phyloP scores from a whole-genome alignment of 2,329 filamentous ascomycete species.

The Alternaria sp. region DNA sequence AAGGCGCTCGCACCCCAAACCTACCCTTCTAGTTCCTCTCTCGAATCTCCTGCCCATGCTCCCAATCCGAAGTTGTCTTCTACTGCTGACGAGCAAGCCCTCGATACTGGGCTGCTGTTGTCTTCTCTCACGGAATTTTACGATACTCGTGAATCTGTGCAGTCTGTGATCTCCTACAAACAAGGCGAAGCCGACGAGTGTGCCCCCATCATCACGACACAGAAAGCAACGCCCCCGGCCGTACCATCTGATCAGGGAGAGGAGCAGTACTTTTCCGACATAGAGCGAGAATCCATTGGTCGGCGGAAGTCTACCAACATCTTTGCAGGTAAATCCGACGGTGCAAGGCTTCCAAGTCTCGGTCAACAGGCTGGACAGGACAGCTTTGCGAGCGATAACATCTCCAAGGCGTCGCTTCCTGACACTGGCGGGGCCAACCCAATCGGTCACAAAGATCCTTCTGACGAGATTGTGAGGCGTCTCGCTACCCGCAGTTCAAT shows the following conservation, averaged over 20 bases:
- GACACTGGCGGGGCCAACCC: constrained; percentile 1
- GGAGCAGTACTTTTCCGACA: background rate
- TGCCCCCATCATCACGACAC: constrained; percentile 13
- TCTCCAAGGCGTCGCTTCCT: background rate
- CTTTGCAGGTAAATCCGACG: constrained; percentile 9
- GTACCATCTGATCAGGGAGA: background rate
- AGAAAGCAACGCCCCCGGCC: constrained; percentile 5
- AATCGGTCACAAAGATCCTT: background rate
- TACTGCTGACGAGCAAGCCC: background rate
- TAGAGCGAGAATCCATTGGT: constrained; percentile 3
- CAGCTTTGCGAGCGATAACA: background rate
- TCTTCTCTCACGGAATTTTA: background rate
- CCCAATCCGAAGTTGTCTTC: background rate
- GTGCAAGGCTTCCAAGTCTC: constrained; percentile 9
- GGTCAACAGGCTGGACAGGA: background rate
- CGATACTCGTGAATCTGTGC: background rate
- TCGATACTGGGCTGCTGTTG: background rate
- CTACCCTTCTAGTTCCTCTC: background rate
- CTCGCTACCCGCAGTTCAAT: constrained; percentile 15
- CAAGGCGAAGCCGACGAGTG: background rate
- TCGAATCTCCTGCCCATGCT: background rate
- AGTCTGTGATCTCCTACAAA: background rate
- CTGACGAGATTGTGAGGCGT: constrained; percentile 25
- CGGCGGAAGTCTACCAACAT: constrained; percentile 21
- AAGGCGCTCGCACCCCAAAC: constrained; percentile 6